phyloP scores from a whole-genome alignment of 306 rosid species.

The Cicer yamashitae region DNA sequence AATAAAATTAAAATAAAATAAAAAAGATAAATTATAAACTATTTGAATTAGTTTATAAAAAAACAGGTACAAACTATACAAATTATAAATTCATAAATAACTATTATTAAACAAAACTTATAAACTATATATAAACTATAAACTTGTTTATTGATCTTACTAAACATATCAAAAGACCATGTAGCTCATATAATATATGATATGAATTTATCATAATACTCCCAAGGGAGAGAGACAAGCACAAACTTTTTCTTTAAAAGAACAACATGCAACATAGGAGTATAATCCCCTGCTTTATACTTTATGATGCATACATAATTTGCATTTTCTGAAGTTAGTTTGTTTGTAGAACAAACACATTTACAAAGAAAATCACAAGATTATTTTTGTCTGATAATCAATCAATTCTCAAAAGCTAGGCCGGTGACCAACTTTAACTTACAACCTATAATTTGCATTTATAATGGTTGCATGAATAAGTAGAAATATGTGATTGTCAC shows the following conservation, averaged over 20 bases:
- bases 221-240: background rate
- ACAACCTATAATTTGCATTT: constrained; percentile 29
- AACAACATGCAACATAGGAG: background rate
- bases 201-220: background rate
- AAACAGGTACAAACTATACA: too few species aligned
- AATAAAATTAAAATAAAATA: too few species aligned
- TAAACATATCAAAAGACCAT: too few species aligned
- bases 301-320: background rate
- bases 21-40: too few species aligned
- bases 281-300: background rate
- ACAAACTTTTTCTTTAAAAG: too few species aligned
- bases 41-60: too few species aligned
- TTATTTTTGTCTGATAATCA: background rate
- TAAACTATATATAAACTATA: too few species aligned
- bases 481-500: constrained; percentile 46
- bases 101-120: too few species aligned
- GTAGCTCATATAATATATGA: too few species aligned
- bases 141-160: too few species aligned
- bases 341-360: background rate
- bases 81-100: too few species aligned
- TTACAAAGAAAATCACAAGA: constrained; percentile 15
- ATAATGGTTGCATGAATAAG: constrained; percentile 37
- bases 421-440: constrained; percentile 13
- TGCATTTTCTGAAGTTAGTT: constrained; percentile 8
- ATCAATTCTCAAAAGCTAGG: constrained; percentile 19